A percentile compares a stretch with the other conserved stretches of the same genome.
Conservation (phyloP, 2,329 filamentous ascomycete genomes). For the Hirsutella minnesotensis region DNA sequence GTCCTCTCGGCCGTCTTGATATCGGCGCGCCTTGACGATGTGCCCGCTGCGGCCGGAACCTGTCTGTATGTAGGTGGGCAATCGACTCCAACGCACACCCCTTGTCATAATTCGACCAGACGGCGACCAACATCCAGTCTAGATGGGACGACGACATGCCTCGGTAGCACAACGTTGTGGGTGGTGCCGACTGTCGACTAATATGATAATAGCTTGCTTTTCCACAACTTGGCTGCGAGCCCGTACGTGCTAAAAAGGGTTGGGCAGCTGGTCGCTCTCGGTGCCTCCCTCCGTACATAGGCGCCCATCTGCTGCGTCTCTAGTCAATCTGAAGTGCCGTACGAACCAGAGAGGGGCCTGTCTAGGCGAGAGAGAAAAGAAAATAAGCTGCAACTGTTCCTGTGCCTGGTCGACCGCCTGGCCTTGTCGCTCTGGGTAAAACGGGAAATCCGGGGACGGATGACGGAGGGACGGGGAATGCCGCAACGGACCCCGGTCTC, state of each 20-base stretch:
- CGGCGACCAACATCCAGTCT: neutral
- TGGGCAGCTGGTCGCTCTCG: neutral
- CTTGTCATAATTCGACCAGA: neutral
- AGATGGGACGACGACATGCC: neutral
- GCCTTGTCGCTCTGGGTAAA: neutral
- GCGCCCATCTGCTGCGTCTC: no score
- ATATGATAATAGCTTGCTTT: neutral
- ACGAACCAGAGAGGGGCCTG: neutral
- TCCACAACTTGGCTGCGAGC: neutral
- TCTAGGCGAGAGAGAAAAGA: neutral
- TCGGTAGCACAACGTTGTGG: conserved; percentile 1
- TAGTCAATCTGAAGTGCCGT: no score
- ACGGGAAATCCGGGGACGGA: neutral
- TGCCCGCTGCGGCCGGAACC: neutral
- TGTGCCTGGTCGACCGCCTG: neutral
- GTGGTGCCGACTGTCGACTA: neutral
- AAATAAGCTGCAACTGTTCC: neutral
- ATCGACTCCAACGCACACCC: neutral
- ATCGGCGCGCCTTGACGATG: neutral
- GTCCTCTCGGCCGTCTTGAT: no score
- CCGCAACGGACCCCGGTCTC: neutral
- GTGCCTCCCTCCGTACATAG: no score
- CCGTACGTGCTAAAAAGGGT: neutral
- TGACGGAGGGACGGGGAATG: neutral
- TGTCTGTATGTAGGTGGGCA: neutral